Conservation (phyloP, 345 rosid species). For the Lenwebbia sp. region DNA sequence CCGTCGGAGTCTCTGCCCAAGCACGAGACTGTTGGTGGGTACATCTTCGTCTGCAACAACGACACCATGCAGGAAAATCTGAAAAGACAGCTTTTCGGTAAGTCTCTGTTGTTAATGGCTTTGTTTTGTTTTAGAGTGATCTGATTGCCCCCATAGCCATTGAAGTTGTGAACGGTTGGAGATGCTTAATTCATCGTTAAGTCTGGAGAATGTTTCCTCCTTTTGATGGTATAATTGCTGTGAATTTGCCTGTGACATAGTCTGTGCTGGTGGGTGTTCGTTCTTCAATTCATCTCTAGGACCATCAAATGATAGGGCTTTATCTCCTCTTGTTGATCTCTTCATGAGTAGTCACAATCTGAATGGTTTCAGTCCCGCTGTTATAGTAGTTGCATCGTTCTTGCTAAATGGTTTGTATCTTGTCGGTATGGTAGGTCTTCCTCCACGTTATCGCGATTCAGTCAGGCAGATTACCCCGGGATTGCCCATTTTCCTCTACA, state of each 20-base stretch:
- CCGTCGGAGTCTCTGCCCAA: slow-evolving; percentile 23
- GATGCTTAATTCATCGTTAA: not conserved
- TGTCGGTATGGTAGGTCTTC: slow-evolving; percentile 22
- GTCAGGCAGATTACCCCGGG: slow-evolving; percentile 60
- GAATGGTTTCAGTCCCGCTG: not conserved
- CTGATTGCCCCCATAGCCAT: not conserved
- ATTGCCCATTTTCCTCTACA: slow-evolving; percentile 56
- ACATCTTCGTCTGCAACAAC: slow-evolving; percentile 54
- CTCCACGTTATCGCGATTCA: slow-evolving; percentile 47
- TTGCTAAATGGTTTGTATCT: not conserved
- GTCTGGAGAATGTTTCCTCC: not conserved
- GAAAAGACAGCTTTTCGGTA: slow-evolving; percentile 48
- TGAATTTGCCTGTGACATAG: not conserved
- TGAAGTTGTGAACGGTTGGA: not conserved
- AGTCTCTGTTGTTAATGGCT: not conserved
- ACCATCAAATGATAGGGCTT: not conserved
- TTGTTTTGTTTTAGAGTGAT: not conserved
- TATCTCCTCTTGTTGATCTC: not conserved
- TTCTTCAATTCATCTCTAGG: not conserved
- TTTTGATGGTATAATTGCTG: not conserved
- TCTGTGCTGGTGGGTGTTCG: not conserved
- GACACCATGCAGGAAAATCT: slow-evolving; percentile 58
- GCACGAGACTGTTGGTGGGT: slow-evolving; percentile 43
- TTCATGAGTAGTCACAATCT: not conserved
- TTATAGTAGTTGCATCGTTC: not conserved